Evolutionary conservation across 257 asterid species (phyloP), one percentile per base, ranked within the genome.

Genomic region (Ilex asprella): DNA sequence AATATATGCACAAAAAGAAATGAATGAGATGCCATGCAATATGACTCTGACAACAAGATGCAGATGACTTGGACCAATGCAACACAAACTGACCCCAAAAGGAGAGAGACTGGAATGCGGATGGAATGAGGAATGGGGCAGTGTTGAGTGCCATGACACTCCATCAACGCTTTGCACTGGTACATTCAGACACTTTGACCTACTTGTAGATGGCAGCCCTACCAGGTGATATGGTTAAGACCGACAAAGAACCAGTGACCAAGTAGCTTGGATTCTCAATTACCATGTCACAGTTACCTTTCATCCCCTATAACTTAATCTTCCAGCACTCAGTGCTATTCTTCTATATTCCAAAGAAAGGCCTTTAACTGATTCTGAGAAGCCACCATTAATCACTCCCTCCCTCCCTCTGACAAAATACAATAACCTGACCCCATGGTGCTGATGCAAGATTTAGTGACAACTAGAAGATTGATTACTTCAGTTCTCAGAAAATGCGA

Each of bases 381-480:
- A 35, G 0, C 41, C 41, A 69, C 73, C 78, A 69, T 59, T 75
- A 63, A 35, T 16, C 44, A 46, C 62, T 10, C 47, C 58, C 63
- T 64, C 71, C 39, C 15, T 69, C 76, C 74, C 57, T 50, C 64
- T 63, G 64, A 70, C 66, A 61, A 63, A 82, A 80, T 87, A 75
- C 72, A 75, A 79, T 70, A 91, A 87, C 85, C 73, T 73, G 63
- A 78, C 82, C 79, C 76, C 67, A 63, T 67, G 76, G 75, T 70
- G 80, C 86, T 78, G 83, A 80, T 87, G 87, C 91, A 86, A 75
- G 80, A 89, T 83, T 86, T 84, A 82, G 80, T 71, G 81, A 79
- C 90, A 79, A 74, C 73, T 61, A 67, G 84, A 85, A 82, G 27
- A 21, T 21, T 21, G 27, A 21, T 21, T 21, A 21, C 27, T 21